A percentile compares a stretch with the other conserved stretches of the same genome.
Evolutionary conservation across 805 yeast species (phyloP).

Genomic region (Vanderwaltozyma polyspora): DNA sequence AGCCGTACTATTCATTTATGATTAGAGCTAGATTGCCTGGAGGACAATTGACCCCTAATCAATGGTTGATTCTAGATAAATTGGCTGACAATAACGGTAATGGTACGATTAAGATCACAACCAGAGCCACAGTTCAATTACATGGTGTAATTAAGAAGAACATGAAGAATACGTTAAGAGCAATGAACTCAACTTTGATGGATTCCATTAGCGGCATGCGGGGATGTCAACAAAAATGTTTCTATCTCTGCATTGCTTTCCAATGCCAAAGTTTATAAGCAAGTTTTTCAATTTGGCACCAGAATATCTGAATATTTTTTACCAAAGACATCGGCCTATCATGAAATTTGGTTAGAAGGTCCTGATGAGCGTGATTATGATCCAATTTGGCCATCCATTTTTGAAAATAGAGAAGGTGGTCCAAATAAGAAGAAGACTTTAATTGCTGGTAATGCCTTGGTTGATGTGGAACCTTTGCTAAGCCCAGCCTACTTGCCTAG

Average conservation of each 20-base stretch:
- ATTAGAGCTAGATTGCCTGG: slow-evolving; percentile 93
- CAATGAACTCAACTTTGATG: slow-evolving; percentile 80
- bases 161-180: slow-evolving; percentile 82
- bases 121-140: slow-evolving; percentile 93
- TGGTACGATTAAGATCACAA: slow-evolving; percentile 86
- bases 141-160: slow-evolving; percentile 90
- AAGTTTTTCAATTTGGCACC: slow-evolving; percentile 53
- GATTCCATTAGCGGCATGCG: slow-evolving; percentile 97
- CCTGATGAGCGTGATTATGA: slow-evolving; percentile 57
- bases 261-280: slow-evolving; percentile 70
- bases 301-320: slow-evolving; percentile 69
- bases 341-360: slow-evolving; percentile 93
- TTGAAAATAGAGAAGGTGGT: slow-evolving; percentile 59
- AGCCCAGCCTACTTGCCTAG: slow-evolving; percentile 84
- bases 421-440: slow-evolving; percentile 71
- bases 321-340: slow-evolving; percentile 90
- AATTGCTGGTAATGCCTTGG: slow-evolving; percentile 79
- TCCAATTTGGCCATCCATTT: slow-evolving; percentile 49
- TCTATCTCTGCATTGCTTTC: slow-evolving; percentile 85
- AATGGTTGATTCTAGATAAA: slow-evolving; percentile 79
- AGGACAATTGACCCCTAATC: slow-evolving; percentile 76
- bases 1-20: slow-evolving; percentile 96
- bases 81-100: slow-evolving; percentile 77
- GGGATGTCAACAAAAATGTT: slow-evolving; percentile 95
- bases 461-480: slow-evolving; percentile 76